These are phyloP conservation scores for Acmispon strigosus DNA, from an alignment of 306 rosid genomes.

Conservation along the genomic window DNA sequence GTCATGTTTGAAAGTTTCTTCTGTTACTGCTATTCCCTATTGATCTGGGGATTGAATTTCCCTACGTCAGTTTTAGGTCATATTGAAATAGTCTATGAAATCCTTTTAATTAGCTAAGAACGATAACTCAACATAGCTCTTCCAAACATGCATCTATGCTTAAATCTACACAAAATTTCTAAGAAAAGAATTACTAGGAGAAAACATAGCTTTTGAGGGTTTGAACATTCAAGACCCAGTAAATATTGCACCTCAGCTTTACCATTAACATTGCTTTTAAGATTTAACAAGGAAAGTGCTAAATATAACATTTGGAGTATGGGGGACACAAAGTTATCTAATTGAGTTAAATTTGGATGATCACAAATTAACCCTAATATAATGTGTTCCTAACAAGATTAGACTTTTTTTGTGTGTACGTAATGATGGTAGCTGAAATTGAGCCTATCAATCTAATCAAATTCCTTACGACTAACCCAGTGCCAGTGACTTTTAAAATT, in stretches of 20 bases:
- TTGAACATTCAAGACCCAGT: constrained; percentile 19
- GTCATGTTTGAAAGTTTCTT: constrained; percentile 31
- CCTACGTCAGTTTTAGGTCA: constrained; percentile 1
- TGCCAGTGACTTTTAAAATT: too few species aligned
- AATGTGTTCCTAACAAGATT: background rate
- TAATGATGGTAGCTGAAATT: too few species aligned
- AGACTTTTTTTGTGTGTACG: too few species aligned
- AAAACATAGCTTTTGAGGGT: constrained; percentile 24
- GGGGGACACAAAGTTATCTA: background rate
- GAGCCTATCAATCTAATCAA: too few species aligned
- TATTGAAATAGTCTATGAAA: constrained; percentile 42
- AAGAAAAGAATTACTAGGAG: constrained; percentile 28
- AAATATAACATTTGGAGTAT: constrained; percentile 1
- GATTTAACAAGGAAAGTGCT: background rate
- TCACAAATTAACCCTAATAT: background rate
- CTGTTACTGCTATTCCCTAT: background rate
- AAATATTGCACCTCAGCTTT: background rate
- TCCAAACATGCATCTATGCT: constrained; percentile 40
- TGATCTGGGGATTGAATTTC: constrained; percentile 16
- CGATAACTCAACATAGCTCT: constrained; percentile 29
- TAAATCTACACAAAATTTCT: constrained; percentile 27
- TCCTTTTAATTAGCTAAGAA: constrained; percentile 26
- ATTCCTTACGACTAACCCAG: too few species aligned
- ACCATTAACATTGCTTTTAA: background rate
- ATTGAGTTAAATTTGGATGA: constrained; percentile 11